These are phyloP conservation scores for Tolypocladium album DNA, from an alignment of 2,329 filamentous ascomycete genomes.

Conservation along the genomic window DNA sequence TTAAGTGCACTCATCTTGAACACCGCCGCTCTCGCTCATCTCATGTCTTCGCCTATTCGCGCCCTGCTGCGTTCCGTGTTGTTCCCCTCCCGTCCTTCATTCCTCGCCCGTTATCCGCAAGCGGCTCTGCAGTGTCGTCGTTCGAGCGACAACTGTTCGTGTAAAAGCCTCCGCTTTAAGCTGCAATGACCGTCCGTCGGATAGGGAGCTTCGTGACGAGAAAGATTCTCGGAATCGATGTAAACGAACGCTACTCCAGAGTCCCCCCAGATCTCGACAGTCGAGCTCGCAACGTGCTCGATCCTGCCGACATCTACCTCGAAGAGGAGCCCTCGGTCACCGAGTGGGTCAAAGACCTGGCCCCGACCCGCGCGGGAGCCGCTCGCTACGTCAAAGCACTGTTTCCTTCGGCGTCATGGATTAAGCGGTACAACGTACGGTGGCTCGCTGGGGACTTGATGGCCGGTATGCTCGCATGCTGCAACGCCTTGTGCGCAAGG, in stretches of 20 bases:
- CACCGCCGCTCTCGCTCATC: not conserved
- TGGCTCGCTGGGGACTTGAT: constrained; percentile 67
- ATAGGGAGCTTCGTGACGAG: constrained; percentile 11
- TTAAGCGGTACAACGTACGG: constrained; percentile 57
- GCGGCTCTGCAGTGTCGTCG: not conserved
- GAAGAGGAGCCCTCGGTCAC: constrained; percentile 56
- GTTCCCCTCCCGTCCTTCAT: not conserved
- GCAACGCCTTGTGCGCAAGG: not conserved
- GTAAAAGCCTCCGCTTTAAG: not conserved
- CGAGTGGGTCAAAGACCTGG: constrained; percentile 49
- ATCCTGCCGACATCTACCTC: constrained; percentile 26
- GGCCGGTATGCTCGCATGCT: constrained; percentile 41
- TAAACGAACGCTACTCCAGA: constrained; percentile 14
- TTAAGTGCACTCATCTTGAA: not conserved
- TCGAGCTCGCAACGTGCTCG: constrained; percentile 12
- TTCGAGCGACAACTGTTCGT: not conserved
- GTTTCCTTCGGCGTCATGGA: constrained; percentile 62
- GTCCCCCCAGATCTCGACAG: constrained; percentile 14
- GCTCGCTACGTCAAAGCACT: constrained; percentile 36
- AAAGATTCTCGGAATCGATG: constrained; percentile 20
- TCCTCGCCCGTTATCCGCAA: not conserved
- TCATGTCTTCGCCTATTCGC: not conserved
- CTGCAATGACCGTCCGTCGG: constrained; percentile 1
- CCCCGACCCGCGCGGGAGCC: constrained; percentile 37
- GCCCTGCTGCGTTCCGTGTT: not conserved